These are phyloP conservation scores for Eutrema yunnanense DNA, from an alignment of 345 rosid species.

Conservation along the genomic window DNA sequence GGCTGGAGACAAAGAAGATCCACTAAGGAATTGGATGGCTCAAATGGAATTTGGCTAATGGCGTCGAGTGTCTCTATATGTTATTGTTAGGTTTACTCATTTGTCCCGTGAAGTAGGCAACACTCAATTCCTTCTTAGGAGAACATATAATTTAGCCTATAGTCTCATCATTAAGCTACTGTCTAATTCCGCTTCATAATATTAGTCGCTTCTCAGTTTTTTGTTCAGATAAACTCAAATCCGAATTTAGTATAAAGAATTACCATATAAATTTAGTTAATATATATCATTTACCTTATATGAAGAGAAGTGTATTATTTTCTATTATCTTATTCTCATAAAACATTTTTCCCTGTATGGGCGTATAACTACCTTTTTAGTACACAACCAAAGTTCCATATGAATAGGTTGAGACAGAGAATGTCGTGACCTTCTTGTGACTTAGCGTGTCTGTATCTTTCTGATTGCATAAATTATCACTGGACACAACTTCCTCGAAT, in stretches of 20 bases:
- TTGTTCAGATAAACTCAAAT: background rate
- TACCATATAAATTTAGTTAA: background rate
- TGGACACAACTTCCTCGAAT: conserved; percentile 3
- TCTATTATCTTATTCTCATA: background rate
- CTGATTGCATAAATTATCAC: conserved; percentile 8
- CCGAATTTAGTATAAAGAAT: background rate
- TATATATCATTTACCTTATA: background rate
- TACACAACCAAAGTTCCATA: background rate
- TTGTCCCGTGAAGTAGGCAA: conserved; percentile 30
- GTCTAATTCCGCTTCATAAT: background rate
- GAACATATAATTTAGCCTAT: background rate
- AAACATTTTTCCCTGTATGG: background rate
- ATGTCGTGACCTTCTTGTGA: conserved; percentile 32
- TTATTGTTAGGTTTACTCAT: conserved; percentile 33
- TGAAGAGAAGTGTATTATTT: background rate
- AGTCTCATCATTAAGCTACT: conserved; percentile 12
- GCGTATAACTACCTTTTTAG: conserved; percentile 1
- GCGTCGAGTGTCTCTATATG: conserved; percentile 23
- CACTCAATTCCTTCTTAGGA: conserved; percentile 16
- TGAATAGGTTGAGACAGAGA: conserved; percentile 23
- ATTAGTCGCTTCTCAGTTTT: background rate
- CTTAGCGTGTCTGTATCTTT: conserved; percentile 10
- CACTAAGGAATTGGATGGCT: conserved; percentile 29
- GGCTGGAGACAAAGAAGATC: conserved; percentile 32
- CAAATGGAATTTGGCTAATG: conserved; percentile 27